Evolutionary conservation across 2,329 filamentous ascomycete species (phyloP).

Genomic region (Nannizziopsis barbatae): DNA sequence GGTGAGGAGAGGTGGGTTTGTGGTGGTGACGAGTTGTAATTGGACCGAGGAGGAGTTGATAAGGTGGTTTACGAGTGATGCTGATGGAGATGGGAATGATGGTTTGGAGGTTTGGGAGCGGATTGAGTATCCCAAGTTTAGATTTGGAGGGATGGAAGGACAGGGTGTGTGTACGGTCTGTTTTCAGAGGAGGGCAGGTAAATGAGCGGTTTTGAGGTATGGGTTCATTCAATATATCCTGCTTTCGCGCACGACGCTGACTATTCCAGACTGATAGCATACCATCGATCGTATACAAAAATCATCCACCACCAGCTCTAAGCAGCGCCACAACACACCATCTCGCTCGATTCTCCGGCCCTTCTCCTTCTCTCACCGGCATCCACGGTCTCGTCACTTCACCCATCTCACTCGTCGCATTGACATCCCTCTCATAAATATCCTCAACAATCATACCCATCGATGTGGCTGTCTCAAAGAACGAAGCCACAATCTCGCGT

Average conservation of each 20-base stretch:
- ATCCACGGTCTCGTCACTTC: constrained; percentile 37
- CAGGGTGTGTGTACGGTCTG: constrained; percentile 82
- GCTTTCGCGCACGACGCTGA: too few relatives aligned
- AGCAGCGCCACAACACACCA: constrained; percentile 47
- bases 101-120: constrained; percentile 52
- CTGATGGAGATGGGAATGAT: constrained; percentile 21
- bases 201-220: neutral
- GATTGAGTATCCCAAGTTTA: constrained; percentile 75
- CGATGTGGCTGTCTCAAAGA: constrained; percentile 40
- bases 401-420: constrained; percentile 28
- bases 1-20: constrained; percentile 57
- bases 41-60: constrained; percentile 87
- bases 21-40: constrained; percentile 91
- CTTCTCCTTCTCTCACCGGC: constrained; percentile 38
- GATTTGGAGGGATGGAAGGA: constrained; percentile 78
- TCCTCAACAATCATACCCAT: constrained; percentile 41
- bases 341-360: constrained; percentile 42
- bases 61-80: constrained; percentile 57
- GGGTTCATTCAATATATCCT: neutral
- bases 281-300: too few relatives aligned
- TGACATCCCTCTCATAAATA: constrained; percentile 46
- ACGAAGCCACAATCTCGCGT: constrained; percentile 43
- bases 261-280: too few relatives aligned
- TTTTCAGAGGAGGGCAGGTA: constrained; percentile 46
- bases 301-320: constrained; percentile 17